These are phyloP conservation scores for Pseudocercospora fijiensis DNA, from an alignment of 2,329 filamentous ascomycete species.

Conservation along the genomic window DNA sequence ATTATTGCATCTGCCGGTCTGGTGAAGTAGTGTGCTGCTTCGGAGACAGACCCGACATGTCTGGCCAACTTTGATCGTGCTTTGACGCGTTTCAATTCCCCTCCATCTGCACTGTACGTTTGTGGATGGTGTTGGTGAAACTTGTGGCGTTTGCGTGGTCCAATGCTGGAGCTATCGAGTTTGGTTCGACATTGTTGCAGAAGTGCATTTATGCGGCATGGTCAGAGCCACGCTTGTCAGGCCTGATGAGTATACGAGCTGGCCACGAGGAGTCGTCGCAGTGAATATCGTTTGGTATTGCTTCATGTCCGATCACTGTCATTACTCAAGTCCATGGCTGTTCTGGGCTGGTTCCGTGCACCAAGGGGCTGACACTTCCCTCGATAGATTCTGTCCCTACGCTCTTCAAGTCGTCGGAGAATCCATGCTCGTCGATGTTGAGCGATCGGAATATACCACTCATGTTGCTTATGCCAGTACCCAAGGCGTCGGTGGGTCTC, in stretches of 20 bases:
- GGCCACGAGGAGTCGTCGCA: not conserved
- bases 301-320: not conserved
- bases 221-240: not conserved
- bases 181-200: not conserved
- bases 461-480: constrained; percentile 37
- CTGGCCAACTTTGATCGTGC: not conserved
- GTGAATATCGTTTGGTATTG: not conserved
- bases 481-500: constrained; percentile 26
- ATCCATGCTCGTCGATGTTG: constrained; percentile 32
- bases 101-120: not conserved
- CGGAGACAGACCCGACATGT: not conserved
- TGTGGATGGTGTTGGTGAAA: not conserved
- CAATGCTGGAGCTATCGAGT: not conserved
- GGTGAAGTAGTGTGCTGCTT: not conserved
- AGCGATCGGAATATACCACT: constrained; percentile 43
- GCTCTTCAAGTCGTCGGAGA: constrained; percentile 23
- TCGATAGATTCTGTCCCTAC: constrained; percentile 20
- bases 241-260: not conserved
- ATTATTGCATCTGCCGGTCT: not conserved
- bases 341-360: constrained; percentile 28
- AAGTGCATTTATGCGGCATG: not conserved
- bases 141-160: not conserved
- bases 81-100: not conserved
- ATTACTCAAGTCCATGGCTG: constrained; percentile 12
- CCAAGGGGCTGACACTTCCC: constrained; percentile 23